These are phyloP conservation scores for Xylogone sp. DNA, from an alignment of 2,329 filamentous ascomycete genomes.

Conservation along the genomic window DNA sequence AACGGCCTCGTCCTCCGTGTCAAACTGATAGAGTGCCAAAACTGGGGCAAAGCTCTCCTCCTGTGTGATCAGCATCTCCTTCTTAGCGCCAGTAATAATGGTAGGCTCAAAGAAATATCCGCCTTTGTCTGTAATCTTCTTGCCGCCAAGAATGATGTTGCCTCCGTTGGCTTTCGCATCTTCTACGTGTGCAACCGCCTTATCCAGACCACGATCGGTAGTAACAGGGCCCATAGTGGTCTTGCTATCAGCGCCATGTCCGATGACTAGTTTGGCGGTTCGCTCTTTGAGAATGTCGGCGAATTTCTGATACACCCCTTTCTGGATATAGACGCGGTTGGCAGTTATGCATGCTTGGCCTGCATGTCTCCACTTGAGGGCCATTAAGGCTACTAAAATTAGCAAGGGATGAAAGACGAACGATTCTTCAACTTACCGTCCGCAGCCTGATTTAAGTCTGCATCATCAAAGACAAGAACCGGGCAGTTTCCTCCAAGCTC, in stretches of 20 bases:
- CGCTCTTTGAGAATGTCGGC: conserved; percentile 49
- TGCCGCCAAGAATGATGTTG: conserved; percentile 58
- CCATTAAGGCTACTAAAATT: conserved; percentile 32
- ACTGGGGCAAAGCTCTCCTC: conserved; percentile 67
- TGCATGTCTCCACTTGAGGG: conserved; percentile 54
- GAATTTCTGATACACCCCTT: conserved; percentile 58
- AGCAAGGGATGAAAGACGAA: neutral
- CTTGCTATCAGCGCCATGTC: conserved; percentile 54
- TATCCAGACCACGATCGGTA: conserved; percentile 50
- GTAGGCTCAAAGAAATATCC: conserved; percentile 71
- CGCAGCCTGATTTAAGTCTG: conserved; percentile 54
- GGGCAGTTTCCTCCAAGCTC: conserved; percentile 64
- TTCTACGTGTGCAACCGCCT: conserved; percentile 55
- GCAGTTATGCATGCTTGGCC: conserved; percentile 64
- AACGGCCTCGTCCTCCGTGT: conserved; percentile 62
- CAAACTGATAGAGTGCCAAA: conserved; percentile 59
- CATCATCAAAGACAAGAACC: conserved; percentile 62
- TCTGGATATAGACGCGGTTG: conserved; percentile 63
- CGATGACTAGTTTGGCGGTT: conserved; percentile 52
- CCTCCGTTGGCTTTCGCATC: conserved; percentile 63
- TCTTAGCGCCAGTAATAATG: conserved; percentile 55
- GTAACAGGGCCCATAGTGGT: conserved; percentile 60
- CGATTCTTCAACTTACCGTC: no score
- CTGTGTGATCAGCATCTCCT: conserved; percentile 51
- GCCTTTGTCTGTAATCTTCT: conserved; percentile 40